Evolutionary conservation across 768 basidiomycete species (phyloP), one percentile per base, ranked within the genome.

Genomic region (Hortiboletus campestris): DNA sequence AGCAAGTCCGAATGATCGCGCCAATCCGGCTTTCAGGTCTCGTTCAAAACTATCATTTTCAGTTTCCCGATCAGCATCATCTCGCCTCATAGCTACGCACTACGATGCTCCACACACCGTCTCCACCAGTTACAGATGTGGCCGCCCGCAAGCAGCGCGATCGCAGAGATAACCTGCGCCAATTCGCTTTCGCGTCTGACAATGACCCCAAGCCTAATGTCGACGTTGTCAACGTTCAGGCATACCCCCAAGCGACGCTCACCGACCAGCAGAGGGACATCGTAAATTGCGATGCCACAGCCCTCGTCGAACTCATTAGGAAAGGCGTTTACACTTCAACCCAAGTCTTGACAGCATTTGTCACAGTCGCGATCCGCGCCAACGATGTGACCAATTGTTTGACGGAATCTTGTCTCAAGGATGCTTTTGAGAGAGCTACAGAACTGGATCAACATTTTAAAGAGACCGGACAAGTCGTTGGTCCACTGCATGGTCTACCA

Each of bases 381-480:
- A 72, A 71, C 47, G 61, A 72, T 34, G 54, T 64, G 51, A 79
- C 79, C 7, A 81, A 81, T 58, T 84, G 83, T 61, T 66, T 84
- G 20, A 80, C 82, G 16, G 83, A 85, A 56, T 79, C 85, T 46
- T 84, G 83, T 57, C 73, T 84, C 56, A 77, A 80, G 20, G 74
- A 79, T n/a, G 80, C 76, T 4, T 67, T 82, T 41, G 57, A 66
- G 49, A 72, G 76, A 40, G 84, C 85, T 5, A 68, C 62, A 46
- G 71, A 82, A 57, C 71, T 85, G 20, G 84, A 86, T 61, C 74
- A 69, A 22, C 64, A 80, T 63, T 64, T 80, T 32, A 51, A 62
- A 16, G 58, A 69, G 51, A 84, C 80, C 0, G 82, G 83, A 17
- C 70, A 75, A 40, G 71, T 77, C 28, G 68, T 82, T 10, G 77